Conservation (phyloP, 2,329 filamentous ascomycete genomes). For the Penicillium olsonii region DNA sequence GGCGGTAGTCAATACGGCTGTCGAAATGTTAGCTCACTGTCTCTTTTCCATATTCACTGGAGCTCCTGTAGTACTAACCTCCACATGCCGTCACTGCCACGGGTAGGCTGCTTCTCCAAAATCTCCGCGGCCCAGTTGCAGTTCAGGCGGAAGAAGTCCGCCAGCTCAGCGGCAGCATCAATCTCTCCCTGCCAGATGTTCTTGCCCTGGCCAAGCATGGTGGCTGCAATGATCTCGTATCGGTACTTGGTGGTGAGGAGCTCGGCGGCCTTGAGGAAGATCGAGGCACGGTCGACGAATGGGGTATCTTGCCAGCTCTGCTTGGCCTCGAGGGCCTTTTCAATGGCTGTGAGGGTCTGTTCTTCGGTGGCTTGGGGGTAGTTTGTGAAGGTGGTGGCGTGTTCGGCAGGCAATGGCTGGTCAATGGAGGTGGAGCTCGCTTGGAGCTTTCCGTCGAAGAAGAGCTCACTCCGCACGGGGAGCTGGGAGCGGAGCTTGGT, state of each 20-base stretch:
- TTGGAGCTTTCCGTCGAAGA: constrained; percentile 32
- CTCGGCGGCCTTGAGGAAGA: constrained; percentile 93
- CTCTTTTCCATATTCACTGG: background rate
- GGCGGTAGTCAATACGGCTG: constrained; percentile 77
- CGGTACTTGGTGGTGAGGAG: constrained; percentile 85
- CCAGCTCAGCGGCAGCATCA: constrained; percentile 84
- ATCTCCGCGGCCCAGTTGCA: constrained; percentile 80
- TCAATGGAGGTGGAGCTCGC: constrained; percentile 23
- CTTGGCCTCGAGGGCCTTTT: constrained; percentile 78
- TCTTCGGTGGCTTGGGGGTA: constrained; percentile 77
- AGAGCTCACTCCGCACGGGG: constrained; percentile 33
- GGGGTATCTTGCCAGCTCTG: constrained; percentile 79
- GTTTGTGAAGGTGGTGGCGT: constrained; percentile 65
- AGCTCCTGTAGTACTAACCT: constrained; percentile 54
- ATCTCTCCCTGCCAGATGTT: constrained; percentile 98
- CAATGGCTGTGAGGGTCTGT: constrained; percentile 76
- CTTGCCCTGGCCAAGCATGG: constrained; percentile 94
- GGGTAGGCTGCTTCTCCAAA: constrained; percentile 78
- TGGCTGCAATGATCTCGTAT: constrained; percentile 91
- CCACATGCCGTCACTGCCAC: constrained; percentile 82
- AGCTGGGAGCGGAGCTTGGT: constrained; percentile 34
- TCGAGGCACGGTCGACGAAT: constrained; percentile 82
- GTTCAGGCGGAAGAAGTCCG: constrained; percentile 73
- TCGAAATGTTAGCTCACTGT: background rate
- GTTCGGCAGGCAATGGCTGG: constrained; percentile 33